Base-by-base conservation (phyloP, 345 rosid species). In the Lepidium didymum region DNA sequence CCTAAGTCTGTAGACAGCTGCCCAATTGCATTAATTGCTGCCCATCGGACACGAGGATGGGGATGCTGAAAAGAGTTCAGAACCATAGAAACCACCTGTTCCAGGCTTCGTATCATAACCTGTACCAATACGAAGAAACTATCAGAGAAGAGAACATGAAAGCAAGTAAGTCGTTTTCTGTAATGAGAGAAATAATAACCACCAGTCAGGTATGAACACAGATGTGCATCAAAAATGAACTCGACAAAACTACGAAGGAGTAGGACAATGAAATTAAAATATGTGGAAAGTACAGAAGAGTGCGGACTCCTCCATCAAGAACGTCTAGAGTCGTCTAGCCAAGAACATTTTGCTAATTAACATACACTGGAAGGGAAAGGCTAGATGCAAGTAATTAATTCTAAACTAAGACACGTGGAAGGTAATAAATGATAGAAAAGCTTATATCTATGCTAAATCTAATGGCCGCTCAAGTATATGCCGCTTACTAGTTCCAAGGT, bases 1-100 rank as follows among this genome's bases (percentile, higher is more conserved):
- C 92, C 92, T 74, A 86, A 78, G 70, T 86, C 92, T 1, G 89
- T 84, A 31, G 89, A 86, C 77, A 86, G 69, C 69, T 86, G 92
- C 18, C 92, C 92, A 46, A 86, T 78, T 16, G 92, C 89, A 80
- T 86, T 86, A 18, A 86, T 84, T 62, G 92, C 92, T 52, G 92
- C 92, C 92, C 92, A 86, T 41, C 84, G 82, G 25, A 81, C 92
- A 19, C 92, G 89, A 2, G 89, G 85, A 77, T 84, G 86, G 25
- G 89, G 84, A 78, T 86, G 82, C 40, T 75, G 82, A 66, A 86
- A 86, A 21, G 92, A 81, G 62, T 80, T 86, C 58, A 86, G 68
- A 74, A 87, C 85, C 89, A 83, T 84, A 6, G 84, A 75, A 29
- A 83, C 84, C 21, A 86, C 82, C 47, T 83, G 89, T 18, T 86